Percentiles rank a stretch among this genome's conserved stretches.
Evolutionary conservation across 129 eudicot genomes (phyloP).

Genomic region (Pseudognaphalium luteoalbum): DNA sequence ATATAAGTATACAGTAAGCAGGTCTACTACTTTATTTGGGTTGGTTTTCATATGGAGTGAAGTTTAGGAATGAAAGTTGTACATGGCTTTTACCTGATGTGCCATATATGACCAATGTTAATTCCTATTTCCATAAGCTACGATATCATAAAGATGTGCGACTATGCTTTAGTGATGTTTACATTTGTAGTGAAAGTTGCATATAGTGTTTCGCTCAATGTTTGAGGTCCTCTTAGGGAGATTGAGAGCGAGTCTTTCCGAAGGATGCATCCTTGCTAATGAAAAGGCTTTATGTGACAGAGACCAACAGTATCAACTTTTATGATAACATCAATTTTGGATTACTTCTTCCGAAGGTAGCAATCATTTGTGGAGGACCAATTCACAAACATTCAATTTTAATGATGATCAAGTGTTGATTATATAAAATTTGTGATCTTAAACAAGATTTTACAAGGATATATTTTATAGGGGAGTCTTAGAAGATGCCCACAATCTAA

Average conservation of each 20-base stretch:
- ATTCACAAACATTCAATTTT: not conserved
- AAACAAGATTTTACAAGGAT: too few relatives aligned
- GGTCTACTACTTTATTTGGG: too few relatives aligned
- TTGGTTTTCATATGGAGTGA: not conserved
- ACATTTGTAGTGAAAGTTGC: not conserved
- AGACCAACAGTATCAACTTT: constrained; percentile 15
- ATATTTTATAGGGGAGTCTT: not conserved
- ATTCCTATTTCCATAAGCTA: not conserved
- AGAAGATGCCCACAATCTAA: constrained; percentile 22
- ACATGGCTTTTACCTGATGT: not conserved
- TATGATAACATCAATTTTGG: constrained; percentile 6
- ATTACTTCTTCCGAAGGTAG: not conserved
- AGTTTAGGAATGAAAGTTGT: not conserved
- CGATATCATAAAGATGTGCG: not conserved
- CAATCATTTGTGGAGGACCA: not conserved
- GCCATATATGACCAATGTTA: not conserved
- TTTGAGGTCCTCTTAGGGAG: not conserved
- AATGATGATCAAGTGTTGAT: not conserved
- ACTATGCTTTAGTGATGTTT: not conserved
- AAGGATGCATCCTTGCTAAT: constrained; percentile 4
- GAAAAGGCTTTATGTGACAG: constrained; percentile 12
- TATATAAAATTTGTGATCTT: not conserved
- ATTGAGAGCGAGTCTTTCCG: constrained; percentile 6
- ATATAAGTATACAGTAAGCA: too few relatives aligned
- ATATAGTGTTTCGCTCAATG: not conserved